A percentile compares a stretch with the other conserved stretches of the same genome.
Conservation (phyloP, 169 alveolate genomes). For the Miamiensis avidus region DNA sequence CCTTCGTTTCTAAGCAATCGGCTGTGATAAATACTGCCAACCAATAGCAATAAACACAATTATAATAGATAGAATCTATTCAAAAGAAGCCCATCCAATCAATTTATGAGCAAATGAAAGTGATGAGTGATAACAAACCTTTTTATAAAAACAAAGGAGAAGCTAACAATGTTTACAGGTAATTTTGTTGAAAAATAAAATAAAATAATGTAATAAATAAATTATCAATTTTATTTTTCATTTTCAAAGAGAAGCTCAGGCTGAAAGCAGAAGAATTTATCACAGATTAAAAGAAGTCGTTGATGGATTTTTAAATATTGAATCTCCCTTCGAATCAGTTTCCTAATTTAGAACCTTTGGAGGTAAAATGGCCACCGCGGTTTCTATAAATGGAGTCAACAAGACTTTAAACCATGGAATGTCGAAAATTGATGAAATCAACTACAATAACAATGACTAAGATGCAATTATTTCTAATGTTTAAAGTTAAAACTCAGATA, state of each 20-base stretch:
- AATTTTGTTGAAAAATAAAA: neutral
- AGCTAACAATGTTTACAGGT: neutral
- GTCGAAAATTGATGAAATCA: too few relatives aligned
- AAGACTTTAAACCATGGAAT: too few relatives aligned
- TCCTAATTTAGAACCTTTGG: neutral
- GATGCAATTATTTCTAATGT: too few relatives aligned
- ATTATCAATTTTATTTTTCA: neutral
- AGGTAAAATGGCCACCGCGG: neutral
- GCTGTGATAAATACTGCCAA: neutral
- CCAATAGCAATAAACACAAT: too few relatives aligned
- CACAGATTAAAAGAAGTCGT: neutral
- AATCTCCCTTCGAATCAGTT: neutral
- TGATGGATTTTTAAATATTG: neutral
- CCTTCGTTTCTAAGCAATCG: neutral
- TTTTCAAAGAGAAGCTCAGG: slow-evolving; percentile 3
- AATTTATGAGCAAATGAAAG: neutral
- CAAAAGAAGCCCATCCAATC: too few relatives aligned
- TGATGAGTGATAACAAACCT: neutral
- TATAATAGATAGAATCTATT: too few relatives aligned
- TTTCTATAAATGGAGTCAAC: neutral
- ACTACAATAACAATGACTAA: too few relatives aligned
- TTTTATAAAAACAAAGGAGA: slow-evolving; percentile 19
- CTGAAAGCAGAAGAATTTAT: neutral
- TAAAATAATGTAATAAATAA: slow-evolving; percentile 3
- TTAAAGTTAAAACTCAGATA: too few relatives aligned